Evolutionary conservation across 176 grass and related monocot species (phyloP), one percentile per base, ranked within the genome.

Genomic region (Bothriochloa decipiens): DNA sequence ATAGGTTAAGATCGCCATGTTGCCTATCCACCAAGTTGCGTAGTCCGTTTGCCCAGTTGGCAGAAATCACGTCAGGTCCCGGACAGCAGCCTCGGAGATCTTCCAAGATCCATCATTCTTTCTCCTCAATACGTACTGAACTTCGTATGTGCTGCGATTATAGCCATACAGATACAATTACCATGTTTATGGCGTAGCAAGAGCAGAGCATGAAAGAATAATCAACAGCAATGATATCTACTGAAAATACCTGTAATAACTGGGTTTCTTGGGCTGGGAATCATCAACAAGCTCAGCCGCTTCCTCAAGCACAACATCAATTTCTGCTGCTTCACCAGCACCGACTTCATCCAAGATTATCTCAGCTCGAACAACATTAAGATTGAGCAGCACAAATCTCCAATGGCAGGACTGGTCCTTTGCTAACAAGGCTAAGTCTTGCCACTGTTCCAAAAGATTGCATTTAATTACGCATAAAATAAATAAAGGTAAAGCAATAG

Each of bases 211-310:
- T 8, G 45, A 71, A 74, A 85, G 22, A 83, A 46, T 43, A 29
- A 84, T 20, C 13, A 22, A 77, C 52, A 53, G 22, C 7, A 27
- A 55, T 41, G 1, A 0, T 32, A 80, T 81, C 39, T 64, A 90
- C 69, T 75, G 20, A 68, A 75, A 60, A 50, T 82, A 98, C 96
- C 96, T 99, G 84, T 99, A 99, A 29, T 99, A 99, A 83, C 93
- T 91, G 11, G 89, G 87, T 66, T 94, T 95, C 71, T 94, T 93
- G 17, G 83, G 81, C 39, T 90, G 85, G n/a, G 86, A 92, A 7
- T 92, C 93, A 50, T 96, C 89, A 47, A 99, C 86, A 74, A 99
- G 89, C 75, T 99, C 96, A 65, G 96, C 93, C 7, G 93, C 96
- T 81, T 96, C 96, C 90, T 99, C 96, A 68, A 99, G 86, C 23